Evolutionary conservation across 2,329 filamentous ascomycete genomes (phyloP).

Genomic region (Penicillium nordicum): DNA sequence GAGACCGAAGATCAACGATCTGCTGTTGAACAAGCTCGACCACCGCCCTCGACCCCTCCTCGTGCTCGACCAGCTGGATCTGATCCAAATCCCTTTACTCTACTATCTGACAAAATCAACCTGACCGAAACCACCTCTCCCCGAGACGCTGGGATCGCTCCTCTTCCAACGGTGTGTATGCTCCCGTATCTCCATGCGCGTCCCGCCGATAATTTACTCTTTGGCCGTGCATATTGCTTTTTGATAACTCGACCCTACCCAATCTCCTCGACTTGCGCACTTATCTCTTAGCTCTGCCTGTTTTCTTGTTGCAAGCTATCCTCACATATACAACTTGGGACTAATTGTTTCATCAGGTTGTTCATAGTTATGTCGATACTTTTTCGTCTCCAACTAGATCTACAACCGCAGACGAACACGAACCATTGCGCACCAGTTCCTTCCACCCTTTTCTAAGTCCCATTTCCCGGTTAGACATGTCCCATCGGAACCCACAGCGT

Average conservation of each 20-base stretch:
- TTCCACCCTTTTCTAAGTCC: constrained; percentile 11
- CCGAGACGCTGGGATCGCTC: background rate
- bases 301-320: background rate
- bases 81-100: background rate
- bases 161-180: constrained; percentile 13
- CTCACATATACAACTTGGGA: background rate
- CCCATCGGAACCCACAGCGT: background rate
- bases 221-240: background rate
- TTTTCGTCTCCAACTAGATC: constrained; percentile 8
- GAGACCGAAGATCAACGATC: constrained; percentile 15
- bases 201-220: background rate
- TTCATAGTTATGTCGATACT: constrained; percentile 21
- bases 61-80: background rate
- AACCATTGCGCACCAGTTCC: constrained; percentile 12
- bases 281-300: background rate
- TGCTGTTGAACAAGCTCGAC: background rate
- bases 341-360: constrained; percentile 10
- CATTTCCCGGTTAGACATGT: constrained; percentile 15
- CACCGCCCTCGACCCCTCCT: constrained; percentile 9
- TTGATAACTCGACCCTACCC: background rate
- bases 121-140: background rate
- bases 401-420: constrained; percentile 12
- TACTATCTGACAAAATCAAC: background rate
- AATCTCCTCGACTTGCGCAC: too few relatives aligned
- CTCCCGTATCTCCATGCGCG: background rate